Percentiles rank a stretch among this genome's conserved stretches.
phyloP scores from a whole-genome alignment of 805 yeast genomes.

The Starmerella ratchasimensis region DNA sequence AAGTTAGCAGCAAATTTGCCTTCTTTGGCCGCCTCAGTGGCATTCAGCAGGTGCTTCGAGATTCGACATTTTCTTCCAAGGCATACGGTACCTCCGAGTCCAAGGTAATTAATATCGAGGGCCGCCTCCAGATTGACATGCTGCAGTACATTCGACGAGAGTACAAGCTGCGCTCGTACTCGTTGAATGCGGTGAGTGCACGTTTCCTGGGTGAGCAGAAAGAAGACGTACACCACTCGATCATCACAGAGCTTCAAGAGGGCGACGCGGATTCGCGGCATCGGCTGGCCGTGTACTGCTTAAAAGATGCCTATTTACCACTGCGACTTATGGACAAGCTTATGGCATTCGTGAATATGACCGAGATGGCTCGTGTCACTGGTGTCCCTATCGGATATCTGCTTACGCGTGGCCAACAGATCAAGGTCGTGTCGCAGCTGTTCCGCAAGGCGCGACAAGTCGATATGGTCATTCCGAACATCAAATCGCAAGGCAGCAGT shows the following conservation, averaged over 20 bases:
- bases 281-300: constrained; percentile 89
- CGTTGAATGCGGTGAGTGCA: constrained; percentile 88
- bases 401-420: constrained; percentile 89
- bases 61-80: constrained; percentile 74
- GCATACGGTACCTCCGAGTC: constrained; percentile 96
- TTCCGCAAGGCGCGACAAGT: constrained; percentile 83
- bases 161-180: constrained; percentile 84
- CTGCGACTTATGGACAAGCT: constrained; percentile 75
- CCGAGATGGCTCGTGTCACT: constrained; percentile 99
- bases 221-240: constrained; percentile 96
- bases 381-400: constrained; percentile 94
- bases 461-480: constrained; percentile 80
- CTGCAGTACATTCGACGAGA: constrained; percentile 89
- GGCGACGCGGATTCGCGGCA: constrained; percentile 88
- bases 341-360: constrained; percentile 92
- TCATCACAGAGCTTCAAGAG: constrained; percentile 85
- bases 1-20: constrained; percentile 50
- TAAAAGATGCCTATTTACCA: constrained; percentile 91
- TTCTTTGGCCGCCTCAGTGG: constrained; percentile 65
- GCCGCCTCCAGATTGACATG: constrained; percentile 87
- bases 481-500: constrained; percentile 60
- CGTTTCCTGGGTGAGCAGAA: constrained; percentile 89
- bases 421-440: constrained; percentile 89
- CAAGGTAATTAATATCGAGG: constrained; percentile 82
- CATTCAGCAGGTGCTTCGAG: constrained; percentile 64